Evolutionary conservation across 129 eudicot genomes (phyloP).

Genomic region (Silybum marianum): DNA sequence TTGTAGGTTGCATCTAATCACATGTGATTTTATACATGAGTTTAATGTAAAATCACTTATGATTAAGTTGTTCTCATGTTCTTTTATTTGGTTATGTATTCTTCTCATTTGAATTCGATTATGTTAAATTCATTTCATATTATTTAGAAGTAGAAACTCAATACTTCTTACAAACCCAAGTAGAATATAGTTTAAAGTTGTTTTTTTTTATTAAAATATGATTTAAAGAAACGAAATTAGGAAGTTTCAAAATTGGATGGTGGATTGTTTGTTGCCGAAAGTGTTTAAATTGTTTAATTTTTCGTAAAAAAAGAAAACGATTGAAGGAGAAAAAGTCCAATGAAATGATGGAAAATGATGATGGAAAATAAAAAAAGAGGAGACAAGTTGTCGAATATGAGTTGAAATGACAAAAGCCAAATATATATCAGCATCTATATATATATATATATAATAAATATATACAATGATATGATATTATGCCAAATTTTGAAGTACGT

Average conservation of each 20-base stretch:
- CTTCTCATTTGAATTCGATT: not conserved
- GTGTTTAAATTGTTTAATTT: constrained; percentile 23
- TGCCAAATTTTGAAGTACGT: constrained; percentile 37
- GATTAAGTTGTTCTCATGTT: not conserved
- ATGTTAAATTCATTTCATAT: not conserved
- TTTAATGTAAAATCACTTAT: not conserved
- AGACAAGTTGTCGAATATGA: constrained; percentile 37
- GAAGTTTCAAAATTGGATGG: constrained; percentile 6
- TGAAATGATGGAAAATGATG: constrained; percentile 41
- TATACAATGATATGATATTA: constrained; percentile 3
- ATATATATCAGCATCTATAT: not conserved
- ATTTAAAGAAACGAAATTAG: not conserved
- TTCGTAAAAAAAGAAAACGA: constrained; percentile 20
- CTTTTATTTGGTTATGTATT: not conserved
- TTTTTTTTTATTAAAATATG: not conserved
- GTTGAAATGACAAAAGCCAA: constrained; percentile 40
- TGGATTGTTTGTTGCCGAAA: constrained; percentile 33
- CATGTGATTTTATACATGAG: not conserved
- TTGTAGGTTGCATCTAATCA: not conserved
- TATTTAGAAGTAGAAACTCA: not conserved
- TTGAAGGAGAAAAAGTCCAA: constrained; percentile 36
- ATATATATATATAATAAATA: not conserved
- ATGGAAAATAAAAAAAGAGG: constrained; percentile 29
- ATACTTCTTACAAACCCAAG: not conserved
- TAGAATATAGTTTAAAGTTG: not conserved